Evolutionary conservation across 176 grass and related monocot species (phyloP).

Genomic region (Aegilops longissima): DNA sequence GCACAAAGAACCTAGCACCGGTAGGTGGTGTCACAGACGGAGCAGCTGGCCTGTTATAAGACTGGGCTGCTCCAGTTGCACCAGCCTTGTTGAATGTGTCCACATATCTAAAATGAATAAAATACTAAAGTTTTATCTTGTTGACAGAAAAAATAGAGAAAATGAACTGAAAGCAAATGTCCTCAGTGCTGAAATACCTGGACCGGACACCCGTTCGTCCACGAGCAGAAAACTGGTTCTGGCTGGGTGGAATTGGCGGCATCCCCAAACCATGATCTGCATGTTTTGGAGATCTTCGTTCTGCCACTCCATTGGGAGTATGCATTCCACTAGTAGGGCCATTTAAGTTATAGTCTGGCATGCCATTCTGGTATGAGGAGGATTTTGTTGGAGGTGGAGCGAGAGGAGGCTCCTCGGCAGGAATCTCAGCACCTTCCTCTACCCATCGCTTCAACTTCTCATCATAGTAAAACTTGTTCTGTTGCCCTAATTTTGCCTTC

Average conservation of each 20-base stretch:
- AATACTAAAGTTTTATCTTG: not conserved
- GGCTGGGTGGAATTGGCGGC: constrained; percentile 76
- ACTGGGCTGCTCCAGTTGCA: constrained; percentile 36
- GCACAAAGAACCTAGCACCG: constrained; percentile 83
- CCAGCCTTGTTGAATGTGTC: constrained; percentile 94
- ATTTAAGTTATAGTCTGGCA: constrained; percentile 62
- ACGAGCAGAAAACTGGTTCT: constrained; percentile 93
- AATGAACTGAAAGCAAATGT: constrained; percentile 10
- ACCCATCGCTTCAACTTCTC: constrained; percentile 96
- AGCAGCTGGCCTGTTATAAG: constrained; percentile 65
- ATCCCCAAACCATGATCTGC: constrained; percentile 58
- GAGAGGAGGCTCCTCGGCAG: constrained; percentile 62
- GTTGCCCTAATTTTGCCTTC: constrained; percentile 90
- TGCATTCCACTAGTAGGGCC: constrained; percentile 39
- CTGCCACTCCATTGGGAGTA: constrained; percentile 42
- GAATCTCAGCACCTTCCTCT: constrained; percentile 82
- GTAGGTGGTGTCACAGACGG: constrained; percentile 49
- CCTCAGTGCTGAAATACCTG: constrained; percentile 45
- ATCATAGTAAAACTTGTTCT: constrained; percentile 97
- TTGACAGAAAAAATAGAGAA: constrained; percentile 11
- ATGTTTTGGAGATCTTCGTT: constrained; percentile 38
- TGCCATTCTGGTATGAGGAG: constrained; percentile 66
- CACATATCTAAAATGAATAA: constrained; percentile 62
- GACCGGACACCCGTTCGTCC: constrained; percentile 83
- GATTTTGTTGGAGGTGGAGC: constrained; percentile 76